A percentile compares a stretch with the other conserved stretches of the same genome.
Evolutionary conservation across 805 yeast genomes (phyloP).

Genomic region (Pichia paraexigua): DNA sequence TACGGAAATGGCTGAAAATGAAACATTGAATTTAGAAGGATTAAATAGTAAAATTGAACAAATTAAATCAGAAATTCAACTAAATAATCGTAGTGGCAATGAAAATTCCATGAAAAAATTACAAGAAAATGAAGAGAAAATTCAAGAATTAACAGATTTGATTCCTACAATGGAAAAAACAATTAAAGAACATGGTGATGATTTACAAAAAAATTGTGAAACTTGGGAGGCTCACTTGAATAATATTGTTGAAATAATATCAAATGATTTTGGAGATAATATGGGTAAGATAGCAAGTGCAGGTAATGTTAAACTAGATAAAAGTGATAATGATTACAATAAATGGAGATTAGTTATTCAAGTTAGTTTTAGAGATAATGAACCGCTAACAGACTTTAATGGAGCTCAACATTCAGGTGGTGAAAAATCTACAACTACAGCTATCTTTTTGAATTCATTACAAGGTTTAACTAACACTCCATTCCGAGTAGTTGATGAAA

Average conservation of each 20-base stretch:
- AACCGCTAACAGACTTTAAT: conserved; percentile 63
- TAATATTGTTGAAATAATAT: conserved; percentile 44
- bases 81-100: conserved; percentile 22
- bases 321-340: conserved; percentile 42
- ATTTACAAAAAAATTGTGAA: conserved; percentile 5
- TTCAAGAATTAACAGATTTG: conserved; percentile 29
- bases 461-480: conserved; percentile 88
- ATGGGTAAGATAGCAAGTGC: conserved; percentile 75
- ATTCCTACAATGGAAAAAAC: conserved; percentile 32
- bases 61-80: conserved; percentile 34
- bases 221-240: conserved; percentile 62
- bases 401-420: conserved; percentile 96
- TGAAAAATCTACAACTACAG: conserved; percentile 92
- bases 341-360: conserved; percentile 81
- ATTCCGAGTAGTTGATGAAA: conserved; percentile 93
- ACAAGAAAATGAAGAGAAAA: conserved; percentile 33
- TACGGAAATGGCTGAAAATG: conserved; percentile 26
- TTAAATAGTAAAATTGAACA: conserved; percentile 32
- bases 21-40: conserved; percentile 29
- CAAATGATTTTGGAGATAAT: conserved; percentile 54
- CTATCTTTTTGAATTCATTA: conserved; percentile 78
- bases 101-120: conserved; percentile 22
- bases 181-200: conserved; percentile 31
- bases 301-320: conserved; percentile 64
- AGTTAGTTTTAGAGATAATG: conserved; percentile 78